Evolutionary conservation across 2,329 filamentous ascomycete genomes (phyloP), one percentile per base, ranked within the genome.

Genomic region (Nemania abortiva): DNA sequence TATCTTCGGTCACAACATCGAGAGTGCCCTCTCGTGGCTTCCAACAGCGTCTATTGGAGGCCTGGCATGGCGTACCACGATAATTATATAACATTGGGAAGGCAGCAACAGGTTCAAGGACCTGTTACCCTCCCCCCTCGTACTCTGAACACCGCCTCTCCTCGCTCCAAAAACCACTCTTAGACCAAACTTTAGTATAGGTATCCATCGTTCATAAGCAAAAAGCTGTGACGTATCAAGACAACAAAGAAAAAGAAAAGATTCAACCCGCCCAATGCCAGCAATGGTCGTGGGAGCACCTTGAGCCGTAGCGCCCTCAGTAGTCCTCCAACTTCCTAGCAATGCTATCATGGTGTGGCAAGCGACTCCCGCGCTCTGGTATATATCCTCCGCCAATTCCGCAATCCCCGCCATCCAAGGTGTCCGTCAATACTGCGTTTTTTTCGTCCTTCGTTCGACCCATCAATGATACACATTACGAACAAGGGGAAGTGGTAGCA

Each of bases 141-240:
- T 54, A 68, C 47, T 60, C 70, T 37, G 54, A 54, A 68, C 70
- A 65, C 54, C 70, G 61, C 63, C 34, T 47, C 62, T 70, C 72
- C 47, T 71, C 65, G 31, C 29, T 60, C 64, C 65, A 54, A 72
- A 66, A 65, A 63, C 65, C 70, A 66, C 66, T 64, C 57, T 70
- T 66, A 69, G 72, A 68, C 65, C 69, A 73, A 74, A 70, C 63
- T 69, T 72, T 63, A 71, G 75, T 70, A 66, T 72, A 72, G 72
- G 74, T 77, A 77, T 77, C 74, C 74, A 73, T 73, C 65, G 64
- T 70, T 73, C 74, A 69, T 74, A 74, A 74, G 66, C 71, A 74
- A 66, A 27, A 63, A 72, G 72, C 71, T 68, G 61, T 72, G 66
- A 74, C 72, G 56, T 71, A 57, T 73, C 69, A 55, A 74, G 69